Conservation (phyloP, 208 protist species). For the Trypanosomatidae sp. region DNA sequence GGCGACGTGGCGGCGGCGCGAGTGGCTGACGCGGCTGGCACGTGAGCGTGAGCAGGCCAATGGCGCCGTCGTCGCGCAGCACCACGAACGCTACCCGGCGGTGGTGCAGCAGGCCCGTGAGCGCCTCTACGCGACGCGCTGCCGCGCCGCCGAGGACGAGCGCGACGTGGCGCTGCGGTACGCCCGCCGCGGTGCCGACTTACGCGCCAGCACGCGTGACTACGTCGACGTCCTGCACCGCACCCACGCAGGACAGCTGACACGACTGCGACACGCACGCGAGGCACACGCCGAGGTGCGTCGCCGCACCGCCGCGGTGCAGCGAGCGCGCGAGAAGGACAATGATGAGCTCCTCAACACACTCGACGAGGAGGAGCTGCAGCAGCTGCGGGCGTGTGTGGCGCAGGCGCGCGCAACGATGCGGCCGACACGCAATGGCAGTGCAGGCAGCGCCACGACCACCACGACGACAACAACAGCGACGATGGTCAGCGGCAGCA, state of each 20-base stretch:
- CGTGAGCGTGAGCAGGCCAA: conserved; percentile 14
- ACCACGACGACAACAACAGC: neutral
- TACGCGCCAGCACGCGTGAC: conserved; percentile 9
- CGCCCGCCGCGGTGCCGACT: conserved; percentile 2
- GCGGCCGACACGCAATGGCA: no score
- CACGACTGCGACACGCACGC: conserved; percentile 3
- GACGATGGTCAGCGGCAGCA: neutral
- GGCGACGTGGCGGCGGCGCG: no score
- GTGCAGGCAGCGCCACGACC: no score
- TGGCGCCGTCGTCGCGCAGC: conserved; percentile 8
- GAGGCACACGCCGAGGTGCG: conserved; percentile 6
- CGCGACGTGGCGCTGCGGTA: conserved; percentile 10
- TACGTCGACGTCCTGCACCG: conserved; percentile 9
- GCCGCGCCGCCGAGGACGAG: conserved; percentile 8
- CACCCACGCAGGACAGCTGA: conserved; percentile 9
- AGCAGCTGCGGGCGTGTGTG: conserved; percentile 12
- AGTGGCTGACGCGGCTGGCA: conserved; percentile 19
- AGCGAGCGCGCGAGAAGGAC: conserved; percentile 10
- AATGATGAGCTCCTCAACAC: conserved; percentile 9
- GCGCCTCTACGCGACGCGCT: conserved; percentile 7
- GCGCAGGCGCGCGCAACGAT: conserved; percentile 4
- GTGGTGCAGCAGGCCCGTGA: conserved; percentile 13
- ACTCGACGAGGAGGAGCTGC: conserved; percentile 16
- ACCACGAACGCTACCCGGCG: conserved; percentile 9
- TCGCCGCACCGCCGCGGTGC: conserved; percentile 7